Percentiles rank a stretch among this genome's conserved stretches.
These are phyloP conservation scores for Plectranthus barbatus DNA, from an alignment of 257 asterid genomes.

Conservation along the genomic window DNA sequence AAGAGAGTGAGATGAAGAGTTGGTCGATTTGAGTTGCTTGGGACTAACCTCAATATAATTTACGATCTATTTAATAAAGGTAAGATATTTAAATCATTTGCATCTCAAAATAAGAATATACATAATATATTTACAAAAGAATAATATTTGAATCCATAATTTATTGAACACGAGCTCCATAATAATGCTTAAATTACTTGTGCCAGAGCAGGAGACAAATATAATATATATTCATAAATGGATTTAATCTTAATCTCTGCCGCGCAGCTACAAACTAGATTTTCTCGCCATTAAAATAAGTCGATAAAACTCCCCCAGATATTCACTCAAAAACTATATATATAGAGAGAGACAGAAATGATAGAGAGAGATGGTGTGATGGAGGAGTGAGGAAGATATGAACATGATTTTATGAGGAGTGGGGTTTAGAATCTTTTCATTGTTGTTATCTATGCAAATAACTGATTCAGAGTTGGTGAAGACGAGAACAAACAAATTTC, in stretches of 20 bases:
- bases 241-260: constrained; percentile 1
- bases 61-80: too few relatives aligned
- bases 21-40: too few relatives aligned
- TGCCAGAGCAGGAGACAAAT: too few relatives aligned
- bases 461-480: constrained; percentile 3
- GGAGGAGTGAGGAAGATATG: not conserved
- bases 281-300: not conserved
- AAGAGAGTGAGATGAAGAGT: too few relatives aligned
- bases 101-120: too few relatives aligned
- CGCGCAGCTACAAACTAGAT: not conserved
- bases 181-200: too few relatives aligned
- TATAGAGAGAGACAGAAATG: not conserved
- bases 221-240: too few relatives aligned
- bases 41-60: too few relatives aligned
- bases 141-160: too few relatives aligned
- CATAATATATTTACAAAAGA: too few relatives aligned
- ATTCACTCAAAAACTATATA: not conserved
- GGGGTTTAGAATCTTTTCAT: not conserved
- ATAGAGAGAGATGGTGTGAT: not conserved
- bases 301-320: not conserved
- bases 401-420: not conserved
- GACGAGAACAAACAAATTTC: constrained; percentile 1
- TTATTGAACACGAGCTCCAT: too few relatives aligned
- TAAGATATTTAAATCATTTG: too few relatives aligned
- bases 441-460: constrained; percentile 5